Conservation (phyloP, 345 rosid genomes). For the Fremontodendron californicum region DNA sequence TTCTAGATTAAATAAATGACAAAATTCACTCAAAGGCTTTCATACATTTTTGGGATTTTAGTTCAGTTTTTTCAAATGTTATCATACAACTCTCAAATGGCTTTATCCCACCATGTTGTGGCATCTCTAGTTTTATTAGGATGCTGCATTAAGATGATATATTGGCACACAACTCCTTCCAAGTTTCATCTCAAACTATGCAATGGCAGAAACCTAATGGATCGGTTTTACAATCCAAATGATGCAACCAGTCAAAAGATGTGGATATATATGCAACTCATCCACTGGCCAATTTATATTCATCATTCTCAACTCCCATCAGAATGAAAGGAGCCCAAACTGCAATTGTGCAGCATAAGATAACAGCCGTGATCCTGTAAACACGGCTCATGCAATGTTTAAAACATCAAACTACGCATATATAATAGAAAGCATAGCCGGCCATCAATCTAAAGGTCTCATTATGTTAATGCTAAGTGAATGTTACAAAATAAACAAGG, state of each 20-base stretch:
- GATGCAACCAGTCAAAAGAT: background rate
- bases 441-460: background rate
- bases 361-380: background rate
- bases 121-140: background rate
- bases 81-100: background rate
- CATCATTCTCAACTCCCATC: background rate
- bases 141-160: background rate
- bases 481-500: background rate
- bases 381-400: too few species aligned
- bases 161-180: conserved; percentile 47
- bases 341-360: background rate
- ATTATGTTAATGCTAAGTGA: background rate
- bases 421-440: too few species aligned
- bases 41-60: background rate
- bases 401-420: too few species aligned
- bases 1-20: background rate
- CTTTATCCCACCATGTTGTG: background rate
- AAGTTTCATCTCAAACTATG: background rate
- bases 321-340: background rate
- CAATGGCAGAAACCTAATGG: background rate
- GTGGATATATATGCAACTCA: background rate
- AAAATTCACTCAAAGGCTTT: background rate
- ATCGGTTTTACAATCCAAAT: background rate
- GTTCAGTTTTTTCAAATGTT: background rate
- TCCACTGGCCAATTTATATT: background rate